These are phyloP conservation scores for Chloranthus sessilifolius DNA, from an alignment of 164 flowering plant genomes.

Conservation along the genomic window DNA sequence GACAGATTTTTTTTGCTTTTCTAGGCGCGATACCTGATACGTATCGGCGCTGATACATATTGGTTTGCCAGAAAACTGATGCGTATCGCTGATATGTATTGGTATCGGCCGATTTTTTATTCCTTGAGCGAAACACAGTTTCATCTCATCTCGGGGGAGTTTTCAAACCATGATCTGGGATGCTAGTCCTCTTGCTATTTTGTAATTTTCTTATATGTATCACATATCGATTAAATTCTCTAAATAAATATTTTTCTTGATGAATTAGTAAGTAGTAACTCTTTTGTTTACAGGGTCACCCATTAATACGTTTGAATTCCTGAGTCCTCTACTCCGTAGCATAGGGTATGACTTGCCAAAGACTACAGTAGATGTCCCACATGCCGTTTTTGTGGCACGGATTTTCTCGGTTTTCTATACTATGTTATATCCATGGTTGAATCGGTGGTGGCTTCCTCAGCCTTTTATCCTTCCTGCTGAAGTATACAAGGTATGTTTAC, in stretches of 20 bases:
- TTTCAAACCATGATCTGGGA: too few species aligned
- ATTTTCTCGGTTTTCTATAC: slow-evolving; percentile 49
- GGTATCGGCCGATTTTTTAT: too few species aligned
- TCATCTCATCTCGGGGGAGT: too few species aligned
- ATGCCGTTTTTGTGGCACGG: slow-evolving; percentile 53
- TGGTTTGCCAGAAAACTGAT: too few species aligned
- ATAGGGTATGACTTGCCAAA: slow-evolving; percentile 78
- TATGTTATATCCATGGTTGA: slow-evolving; percentile 74
- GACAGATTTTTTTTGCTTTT: too few species aligned
- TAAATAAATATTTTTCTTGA: too few species aligned
- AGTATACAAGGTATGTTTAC: slow-evolving; percentile 68
- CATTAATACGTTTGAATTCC: slow-evolving; percentile 74
- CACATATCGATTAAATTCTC: too few species aligned
- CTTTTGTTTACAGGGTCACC: slow-evolving; percentile 55
- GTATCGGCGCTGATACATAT: too few species aligned
- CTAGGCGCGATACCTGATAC: too few species aligned
- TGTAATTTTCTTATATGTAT: neutral
- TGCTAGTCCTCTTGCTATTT: too few species aligned
- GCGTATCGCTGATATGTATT: too few species aligned
- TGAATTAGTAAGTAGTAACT: neutral
- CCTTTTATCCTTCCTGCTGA: slow-evolving; percentile 92
- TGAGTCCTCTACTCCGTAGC: slow-evolving; percentile 57
- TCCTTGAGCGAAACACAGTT: too few species aligned
- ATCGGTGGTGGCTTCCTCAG: slow-evolving; percentile 79
- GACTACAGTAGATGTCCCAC: slow-evolving; percentile 38